Percentiles rank a stretch among this genome's conserved stretches.
Conservation (phyloP, 768 basidiomycete species). For the Lentinula edodes region DNA sequence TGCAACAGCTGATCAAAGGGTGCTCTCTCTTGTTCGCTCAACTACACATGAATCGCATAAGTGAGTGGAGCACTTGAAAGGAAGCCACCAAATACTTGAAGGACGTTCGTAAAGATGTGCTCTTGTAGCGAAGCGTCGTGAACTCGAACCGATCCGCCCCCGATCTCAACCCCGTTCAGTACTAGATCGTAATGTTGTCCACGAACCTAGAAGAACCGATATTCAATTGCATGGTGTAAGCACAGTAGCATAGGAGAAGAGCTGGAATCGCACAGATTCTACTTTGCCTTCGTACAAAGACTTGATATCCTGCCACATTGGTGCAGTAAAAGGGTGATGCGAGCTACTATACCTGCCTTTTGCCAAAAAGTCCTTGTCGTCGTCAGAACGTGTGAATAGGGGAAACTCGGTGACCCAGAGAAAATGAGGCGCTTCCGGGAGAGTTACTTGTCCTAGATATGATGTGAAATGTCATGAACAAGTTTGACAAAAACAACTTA, state of each 20-base stretch:
- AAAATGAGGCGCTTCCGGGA: slow-evolving; percentile 67
- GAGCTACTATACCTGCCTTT: slow-evolving; percentile 88
- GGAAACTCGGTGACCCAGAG: slow-evolving; percentile 97
- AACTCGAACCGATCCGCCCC: slow-evolving; percentile 89
- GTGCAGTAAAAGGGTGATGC: slow-evolving; percentile 96
- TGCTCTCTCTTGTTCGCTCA: slow-evolving; percentile 63
- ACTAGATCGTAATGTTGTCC: slow-evolving; percentile 98
- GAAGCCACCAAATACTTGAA: slow-evolving; percentile 52
- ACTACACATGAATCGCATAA: slow-evolving; percentile 32
- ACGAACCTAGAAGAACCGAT: slow-evolving; percentile 53
- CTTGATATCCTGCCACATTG: slow-evolving; percentile 85
- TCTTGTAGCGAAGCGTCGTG: slow-evolving; percentile 89
- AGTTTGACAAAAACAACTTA: slow-evolving; percentile 1
- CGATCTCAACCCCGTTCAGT: slow-evolving; percentile 89
- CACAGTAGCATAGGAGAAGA: neutral
- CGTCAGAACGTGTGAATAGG: slow-evolving; percentile 79
- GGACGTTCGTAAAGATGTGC: slow-evolving; percentile 65
- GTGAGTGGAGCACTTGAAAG: too few relatives aligned
- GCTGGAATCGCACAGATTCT: slow-evolving; percentile 37
- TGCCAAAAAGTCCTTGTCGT: slow-evolving; percentile 82
- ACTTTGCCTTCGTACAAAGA: slow-evolving; percentile 68
- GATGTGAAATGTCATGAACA: slow-evolving; percentile 7
- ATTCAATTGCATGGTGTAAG: neutral
- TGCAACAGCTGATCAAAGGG: slow-evolving; percentile 83
- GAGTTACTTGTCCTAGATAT: slow-evolving; percentile 46